These are phyloP conservation scores for Neltuma alba DNA, from an alignment of 306 rosid species.

Conservation along the genomic window DNA sequence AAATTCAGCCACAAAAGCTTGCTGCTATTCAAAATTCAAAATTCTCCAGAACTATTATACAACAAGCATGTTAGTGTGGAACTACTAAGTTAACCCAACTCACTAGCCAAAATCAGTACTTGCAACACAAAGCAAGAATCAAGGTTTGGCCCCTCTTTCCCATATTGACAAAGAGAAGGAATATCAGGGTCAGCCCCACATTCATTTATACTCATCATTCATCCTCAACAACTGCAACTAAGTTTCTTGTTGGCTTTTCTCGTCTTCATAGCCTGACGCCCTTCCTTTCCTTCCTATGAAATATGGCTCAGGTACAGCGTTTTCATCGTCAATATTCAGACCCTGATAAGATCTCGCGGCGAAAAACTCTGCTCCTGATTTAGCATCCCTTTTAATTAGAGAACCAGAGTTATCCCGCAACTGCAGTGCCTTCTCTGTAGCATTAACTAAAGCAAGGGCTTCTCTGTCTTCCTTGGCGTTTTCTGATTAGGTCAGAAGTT, in stretches of 20 bases:
- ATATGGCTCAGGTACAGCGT: slow-evolving; percentile 59
- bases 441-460: slow-evolving; percentile 60
- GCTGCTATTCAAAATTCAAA: background rate
- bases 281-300: slow-evolving; percentile 69
- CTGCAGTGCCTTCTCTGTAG: slow-evolving; percentile 75
- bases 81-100: background rate
- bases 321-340: slow-evolving; percentile 53
- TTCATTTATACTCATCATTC: background rate
- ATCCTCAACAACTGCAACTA: background rate
- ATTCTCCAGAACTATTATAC: background rate
- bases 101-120: background rate
- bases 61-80: background rate
- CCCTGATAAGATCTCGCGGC: slow-evolving; percentile 80
- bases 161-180: background rate
- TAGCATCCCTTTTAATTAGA: slow-evolving; percentile 56
- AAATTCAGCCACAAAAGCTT: background rate
- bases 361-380: slow-evolving; percentile 80
- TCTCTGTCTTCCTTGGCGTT: slow-evolving; percentile 53
- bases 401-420: slow-evolving; percentile 56
- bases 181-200: background rate
- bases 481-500: slow-evolving; percentile 44
- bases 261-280: slow-evolving; percentile 68
- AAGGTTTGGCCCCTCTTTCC: slow-evolving; percentile 1
- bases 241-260: slow-evolving; percentile 40
- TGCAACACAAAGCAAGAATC: slow-evolving; percentile 8